These are phyloP conservation scores for Elongisporangium anandrum DNA, from an alignment of 352 stramenopile genomes.

Conservation along the genomic window DNA sequence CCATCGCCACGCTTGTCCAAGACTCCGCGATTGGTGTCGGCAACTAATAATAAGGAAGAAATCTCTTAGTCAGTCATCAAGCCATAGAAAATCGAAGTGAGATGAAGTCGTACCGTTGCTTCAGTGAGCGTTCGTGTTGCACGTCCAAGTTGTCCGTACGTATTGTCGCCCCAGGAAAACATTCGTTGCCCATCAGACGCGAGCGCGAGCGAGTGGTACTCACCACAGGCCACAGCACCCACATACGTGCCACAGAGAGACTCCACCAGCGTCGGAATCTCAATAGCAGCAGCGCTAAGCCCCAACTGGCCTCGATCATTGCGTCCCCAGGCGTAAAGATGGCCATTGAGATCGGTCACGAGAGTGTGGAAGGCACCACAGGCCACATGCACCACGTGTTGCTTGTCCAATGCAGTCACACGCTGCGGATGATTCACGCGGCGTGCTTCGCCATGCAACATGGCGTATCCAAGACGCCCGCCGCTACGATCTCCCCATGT, in stretches of 20 bases:
- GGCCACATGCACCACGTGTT: slow-evolving; percentile 46
- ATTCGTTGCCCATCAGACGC: slow-evolving; percentile 46
- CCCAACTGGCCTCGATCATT: slow-evolving; percentile 50
- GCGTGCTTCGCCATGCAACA: slow-evolving; percentile 37
- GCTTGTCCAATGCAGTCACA: slow-evolving; percentile 25
- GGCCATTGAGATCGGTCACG: slow-evolving; percentile 63
- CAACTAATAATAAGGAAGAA: neutral
- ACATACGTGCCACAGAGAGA: slow-evolving; percentile 59
- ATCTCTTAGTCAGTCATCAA: slow-evolving; percentile 3
- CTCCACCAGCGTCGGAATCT: slow-evolving; percentile 27
- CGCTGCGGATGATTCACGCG: slow-evolving; percentile 30
- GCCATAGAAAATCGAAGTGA: neutral
- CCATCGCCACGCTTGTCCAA: slow-evolving; percentile 37
- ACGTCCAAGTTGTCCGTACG: slow-evolving; percentile 57
- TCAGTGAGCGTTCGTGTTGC: slow-evolving; percentile 28
- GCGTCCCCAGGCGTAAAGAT: slow-evolving; percentile 70
- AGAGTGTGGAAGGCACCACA: slow-evolving; percentile 72
- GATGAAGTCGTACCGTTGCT: slow-evolving; percentile 24
- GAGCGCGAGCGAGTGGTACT: slow-evolving; percentile 68
- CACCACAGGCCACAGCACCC: slow-evolving; percentile 55
- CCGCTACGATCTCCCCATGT: slow-evolving; percentile 68
- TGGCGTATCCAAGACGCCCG: slow-evolving; percentile 47
- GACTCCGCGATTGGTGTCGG: slow-evolving; percentile 26
- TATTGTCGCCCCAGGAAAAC: slow-evolving; percentile 74
- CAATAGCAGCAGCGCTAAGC: slow-evolving; percentile 28